phyloP scores from a whole-genome alignment of 305 asterid species.

The Rubia balearica region DNA sequence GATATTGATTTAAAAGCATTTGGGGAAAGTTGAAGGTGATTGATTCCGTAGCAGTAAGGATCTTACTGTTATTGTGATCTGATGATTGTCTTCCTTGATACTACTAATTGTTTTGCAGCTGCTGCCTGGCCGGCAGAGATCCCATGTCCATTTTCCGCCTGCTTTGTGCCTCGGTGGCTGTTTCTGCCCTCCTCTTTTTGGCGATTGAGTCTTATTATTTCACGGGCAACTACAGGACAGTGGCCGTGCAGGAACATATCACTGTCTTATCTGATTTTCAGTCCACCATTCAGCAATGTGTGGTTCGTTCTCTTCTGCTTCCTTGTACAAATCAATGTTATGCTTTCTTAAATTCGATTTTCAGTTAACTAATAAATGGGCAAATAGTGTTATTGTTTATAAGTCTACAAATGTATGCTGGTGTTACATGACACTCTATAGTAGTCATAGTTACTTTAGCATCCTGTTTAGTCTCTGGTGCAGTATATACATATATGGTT shows the following conservation, averaged over 20 bases:
- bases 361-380: background rate
- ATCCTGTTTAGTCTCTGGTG: background rate
- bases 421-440: background rate
- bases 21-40: background rate
- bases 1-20: background rate
- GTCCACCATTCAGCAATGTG: slow-evolving; percentile 75
- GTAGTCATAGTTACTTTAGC: background rate
- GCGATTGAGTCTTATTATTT: slow-evolving; percentile 51
- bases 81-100: background rate
- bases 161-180: slow-evolving; percentile 50
- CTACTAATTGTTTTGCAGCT: background rate
- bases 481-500: background rate
- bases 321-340: background rate
- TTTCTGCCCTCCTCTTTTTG: slow-evolving; percentile 55
- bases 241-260: slow-evolving; percentile 26
- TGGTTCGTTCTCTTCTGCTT: slow-evolving; percentile 43
- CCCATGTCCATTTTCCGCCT: slow-evolving; percentile 47
- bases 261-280: slow-evolving; percentile 60
- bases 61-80: background rate
- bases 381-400: background rate
- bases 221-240: slow-evolving; percentile 33
- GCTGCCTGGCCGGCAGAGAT: background rate
- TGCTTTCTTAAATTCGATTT: too few species aligned
- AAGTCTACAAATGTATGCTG: background rate
- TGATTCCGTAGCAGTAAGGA: background rate